Evolutionary conservation across 78 protist species (phyloP).

Genomic region (Mantamonas sphyraenae): DNA sequence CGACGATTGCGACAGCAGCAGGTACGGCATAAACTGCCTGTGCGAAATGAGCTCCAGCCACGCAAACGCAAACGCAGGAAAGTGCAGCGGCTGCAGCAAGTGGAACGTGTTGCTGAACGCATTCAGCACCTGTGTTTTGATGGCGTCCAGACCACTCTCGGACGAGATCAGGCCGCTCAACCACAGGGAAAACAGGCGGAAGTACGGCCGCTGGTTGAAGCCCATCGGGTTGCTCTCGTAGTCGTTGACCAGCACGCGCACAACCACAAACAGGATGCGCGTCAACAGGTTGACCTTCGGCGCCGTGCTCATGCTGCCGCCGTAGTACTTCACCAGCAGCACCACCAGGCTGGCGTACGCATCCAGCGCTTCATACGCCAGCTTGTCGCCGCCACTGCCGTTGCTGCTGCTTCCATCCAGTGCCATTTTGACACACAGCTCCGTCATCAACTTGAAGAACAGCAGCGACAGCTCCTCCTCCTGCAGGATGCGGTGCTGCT

Average conservation of each 20-base stretch:
- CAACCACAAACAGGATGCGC: constrained; percentile 34
- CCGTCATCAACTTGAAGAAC: constrained; percentile 33
- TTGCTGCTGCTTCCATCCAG: no score
- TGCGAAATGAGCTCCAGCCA: constrained; percentile 94
- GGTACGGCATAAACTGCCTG: constrained; percentile 81
- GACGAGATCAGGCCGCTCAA: constrained; percentile 51
- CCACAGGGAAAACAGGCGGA: constrained; percentile 60
- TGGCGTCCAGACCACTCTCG: constrained; percentile 49
- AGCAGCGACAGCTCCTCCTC: constrained; percentile 11
- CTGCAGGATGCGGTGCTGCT: constrained; percentile 23
- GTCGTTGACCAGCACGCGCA: constrained; percentile 34
- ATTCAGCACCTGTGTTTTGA: constrained; percentile 34
- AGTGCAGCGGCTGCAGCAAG: constrained; percentile 65
- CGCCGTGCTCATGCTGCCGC: constrained; percentile 8
- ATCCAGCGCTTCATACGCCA: constrained; percentile 43
- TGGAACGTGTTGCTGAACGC: constrained; percentile 59
- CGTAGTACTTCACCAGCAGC: constrained; percentile 56
- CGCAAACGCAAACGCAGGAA: constrained; percentile 93
- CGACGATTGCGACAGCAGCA: constrained; percentile 38
- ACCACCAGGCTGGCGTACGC: constrained; percentile 64
- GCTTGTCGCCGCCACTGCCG: not conserved
- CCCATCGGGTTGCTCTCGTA: constrained; percentile 28
- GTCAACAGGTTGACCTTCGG: constrained; percentile 32
- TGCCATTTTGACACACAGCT: constrained; percentile 37
- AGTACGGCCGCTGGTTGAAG: constrained; percentile 85